phyloP scores from a whole-genome alignment of 2,329 filamentous ascomycete species.

The Escovopsis weberi region DNA sequence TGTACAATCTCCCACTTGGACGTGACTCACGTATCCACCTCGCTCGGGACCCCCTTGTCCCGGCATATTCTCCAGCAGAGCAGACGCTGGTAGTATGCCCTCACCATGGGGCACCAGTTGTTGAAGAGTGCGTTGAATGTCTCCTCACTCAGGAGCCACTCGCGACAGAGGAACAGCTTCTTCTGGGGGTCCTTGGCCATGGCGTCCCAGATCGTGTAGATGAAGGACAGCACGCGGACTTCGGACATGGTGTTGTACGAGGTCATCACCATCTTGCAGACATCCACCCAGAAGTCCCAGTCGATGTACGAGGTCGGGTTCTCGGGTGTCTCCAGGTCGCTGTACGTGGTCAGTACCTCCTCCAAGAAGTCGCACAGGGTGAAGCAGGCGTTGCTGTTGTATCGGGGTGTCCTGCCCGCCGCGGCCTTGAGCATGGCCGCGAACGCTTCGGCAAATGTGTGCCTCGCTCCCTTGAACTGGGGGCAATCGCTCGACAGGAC shows the following conservation, averaged over 20 bases:
- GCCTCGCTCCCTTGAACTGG: slow-evolving; percentile 31
- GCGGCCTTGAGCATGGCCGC: slow-evolving; percentile 58
- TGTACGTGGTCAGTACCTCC: slow-evolving; percentile 55
- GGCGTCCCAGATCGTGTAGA: slow-evolving; percentile 68
- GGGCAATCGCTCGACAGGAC: slow-evolving; percentile 42
- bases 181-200: slow-evolving; percentile 49
- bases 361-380: slow-evolving; percentile 85
- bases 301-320: slow-evolving; percentile 39
- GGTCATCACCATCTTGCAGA: slow-evolving; percentile 62
- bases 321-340: slow-evolving; percentile 30
- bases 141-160: slow-evolving; percentile 60
- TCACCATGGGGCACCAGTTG: slow-evolving; percentile 92
- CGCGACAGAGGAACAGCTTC: slow-evolving; percentile 56
- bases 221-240: slow-evolving; percentile 66
- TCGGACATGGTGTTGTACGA: slow-evolving; percentile 86
- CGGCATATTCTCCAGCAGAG: slow-evolving; percentile 81
- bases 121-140: slow-evolving; percentile 75
- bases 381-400: slow-evolving; percentile 72
- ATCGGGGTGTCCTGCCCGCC: slow-evolving; percentile 62
- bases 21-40: slow-evolving; percentile 51
- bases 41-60: slow-evolving; percentile 50
- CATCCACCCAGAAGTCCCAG: slow-evolving; percentile 75
- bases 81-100: slow-evolving; percentile 82
- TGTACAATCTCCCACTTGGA: not conserved
- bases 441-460: slow-evolving; percentile 66